Conservation (phyloP, 495 filamentous ascomycete genomes). For the Xanthoparmelia taractica region DNA sequence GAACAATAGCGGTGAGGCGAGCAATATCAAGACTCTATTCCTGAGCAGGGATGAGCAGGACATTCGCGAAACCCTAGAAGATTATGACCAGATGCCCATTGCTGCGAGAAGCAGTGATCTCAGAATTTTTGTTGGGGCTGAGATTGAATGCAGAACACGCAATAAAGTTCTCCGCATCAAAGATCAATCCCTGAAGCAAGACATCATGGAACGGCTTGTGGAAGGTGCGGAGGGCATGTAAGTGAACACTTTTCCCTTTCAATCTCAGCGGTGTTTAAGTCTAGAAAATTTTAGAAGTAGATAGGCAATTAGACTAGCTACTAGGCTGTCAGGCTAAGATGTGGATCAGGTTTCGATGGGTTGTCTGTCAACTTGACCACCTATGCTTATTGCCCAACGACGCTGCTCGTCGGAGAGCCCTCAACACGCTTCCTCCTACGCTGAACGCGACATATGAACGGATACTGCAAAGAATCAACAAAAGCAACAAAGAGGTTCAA, state of each 20-base stretch:
- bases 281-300: too few relatives aligned
- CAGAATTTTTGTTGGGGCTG: slow-evolving; percentile 30
- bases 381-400: neutral
- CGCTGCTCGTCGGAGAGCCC: too few relatives aligned
- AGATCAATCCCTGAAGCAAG: slow-evolving; percentile 26
- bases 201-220: slow-evolving; percentile 30
- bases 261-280: neutral
- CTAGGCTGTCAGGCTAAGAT: too few relatives aligned
- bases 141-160: slow-evolving; percentile 29
- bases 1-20: neutral
- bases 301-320: too few relatives aligned
- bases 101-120: slow-evolving; percentile 32
- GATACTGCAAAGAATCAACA: slow-evolving; percentile 6
- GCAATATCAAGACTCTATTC: slow-evolving; percentile 23
- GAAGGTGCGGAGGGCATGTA: slow-evolving; percentile 30
- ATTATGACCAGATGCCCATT: slow-evolving; percentile 27
- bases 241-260: neutral
- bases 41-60: slow-evolving; percentile 29
- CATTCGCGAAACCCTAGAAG: slow-evolving; percentile 19
- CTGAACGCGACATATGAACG: slow-evolving; percentile 32
- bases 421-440: slow-evolving; percentile 23
- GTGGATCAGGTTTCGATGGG: neutral
- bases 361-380: neutral
- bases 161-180: slow-evolving; percentile 22
- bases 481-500: slow-evolving; percentile 10